Evolutionary conservation across 441 rosid species (phyloP).

Genomic region (Croton laevigatus): DNA sequence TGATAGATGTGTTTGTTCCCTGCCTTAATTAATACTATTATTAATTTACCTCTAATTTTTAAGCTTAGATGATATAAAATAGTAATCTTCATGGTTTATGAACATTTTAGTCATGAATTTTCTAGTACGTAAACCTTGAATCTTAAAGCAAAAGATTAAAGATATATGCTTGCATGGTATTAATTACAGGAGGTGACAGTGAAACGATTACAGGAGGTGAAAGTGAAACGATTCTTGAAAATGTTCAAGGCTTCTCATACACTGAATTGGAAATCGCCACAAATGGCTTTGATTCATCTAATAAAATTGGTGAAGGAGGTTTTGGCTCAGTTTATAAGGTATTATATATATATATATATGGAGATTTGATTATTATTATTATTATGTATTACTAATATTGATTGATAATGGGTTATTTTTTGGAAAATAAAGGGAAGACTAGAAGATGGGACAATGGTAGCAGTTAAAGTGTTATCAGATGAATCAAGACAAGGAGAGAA

Average conservation of each 20-base stretch:
- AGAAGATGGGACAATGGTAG: conserved; percentile 38
- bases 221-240: conserved; percentile 11
- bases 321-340: conserved; percentile 52
- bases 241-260: conserved; percentile 27
- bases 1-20: no score
- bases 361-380: background rate
- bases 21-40: no score
- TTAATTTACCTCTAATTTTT: no score
- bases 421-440: conserved; percentile 35
- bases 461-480: conserved; percentile 44
- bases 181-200: conserved; percentile 17
- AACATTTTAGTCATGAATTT: no score
- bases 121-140: no score
- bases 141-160: no score
- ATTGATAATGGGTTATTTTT: background rate
- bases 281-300: conserved; percentile 33
- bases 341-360: background rate
- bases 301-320: conserved; percentile 54
- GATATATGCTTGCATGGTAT: background rate
- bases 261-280: conserved; percentile 36
- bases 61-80: no score
- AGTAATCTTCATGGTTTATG: no score
- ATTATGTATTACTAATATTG: background rate
- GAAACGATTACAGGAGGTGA: conserved; percentile 16
- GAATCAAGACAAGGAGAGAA: conserved; percentile 47